Evolutionary conservation across 345 rosid genomes (phyloP).

Genomic region (Euphorbia peplus): DNA sequence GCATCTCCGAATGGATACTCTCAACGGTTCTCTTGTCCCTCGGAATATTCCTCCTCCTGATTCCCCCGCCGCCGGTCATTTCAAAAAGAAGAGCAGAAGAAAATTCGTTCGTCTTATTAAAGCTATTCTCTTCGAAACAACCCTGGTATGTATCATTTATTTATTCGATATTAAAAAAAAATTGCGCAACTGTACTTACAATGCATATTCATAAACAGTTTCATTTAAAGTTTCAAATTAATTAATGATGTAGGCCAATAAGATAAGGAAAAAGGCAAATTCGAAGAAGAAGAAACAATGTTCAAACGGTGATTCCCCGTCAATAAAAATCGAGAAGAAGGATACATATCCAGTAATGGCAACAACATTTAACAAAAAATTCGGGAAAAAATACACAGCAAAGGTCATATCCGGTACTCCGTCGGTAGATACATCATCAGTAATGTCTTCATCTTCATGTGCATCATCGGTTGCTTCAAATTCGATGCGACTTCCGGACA

Average conservation of each 20-base stretch:
- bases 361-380: background rate
- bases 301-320: background rate
- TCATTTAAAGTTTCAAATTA: no score
- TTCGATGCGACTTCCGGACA: background rate
- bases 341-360: background rate
- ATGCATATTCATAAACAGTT: no score
- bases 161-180: no score
- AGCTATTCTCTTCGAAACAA: constrained; percentile 41
- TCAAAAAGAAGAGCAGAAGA: constrained; percentile 17
- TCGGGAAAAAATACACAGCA: background rate
- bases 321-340: background rate
- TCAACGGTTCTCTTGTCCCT: background rate
- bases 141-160: no score
- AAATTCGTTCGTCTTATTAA: constrained; percentile 27
- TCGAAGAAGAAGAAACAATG: background rate
- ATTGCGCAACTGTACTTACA: no score
- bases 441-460: background rate
- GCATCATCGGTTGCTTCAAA: no score
- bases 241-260: constrained; percentile 34
- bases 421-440: background rate
- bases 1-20: background rate
- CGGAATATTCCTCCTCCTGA: no score
- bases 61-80: background rate
- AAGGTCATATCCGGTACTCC: background rate
- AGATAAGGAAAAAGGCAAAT: constrained; percentile 26